Conservation (phyloP, 305 asterid genomes). For the Solanum chacoense region DNA sequence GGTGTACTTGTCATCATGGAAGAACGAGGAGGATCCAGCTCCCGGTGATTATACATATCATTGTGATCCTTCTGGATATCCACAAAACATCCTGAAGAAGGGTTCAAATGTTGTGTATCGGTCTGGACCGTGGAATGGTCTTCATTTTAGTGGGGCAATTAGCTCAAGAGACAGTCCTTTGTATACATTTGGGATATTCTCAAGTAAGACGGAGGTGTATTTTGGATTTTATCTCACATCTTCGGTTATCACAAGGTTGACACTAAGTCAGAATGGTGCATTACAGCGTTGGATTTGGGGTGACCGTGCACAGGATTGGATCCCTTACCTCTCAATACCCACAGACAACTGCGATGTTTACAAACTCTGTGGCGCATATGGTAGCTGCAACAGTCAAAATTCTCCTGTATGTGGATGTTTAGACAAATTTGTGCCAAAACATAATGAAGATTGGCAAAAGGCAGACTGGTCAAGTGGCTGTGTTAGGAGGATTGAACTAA, state of each 20-base stretch:
- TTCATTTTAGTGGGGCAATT: not conserved
- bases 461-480: constrained; percentile 14
- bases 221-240: not conserved
- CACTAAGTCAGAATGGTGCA: constrained; percentile 4
- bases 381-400: not conserved
- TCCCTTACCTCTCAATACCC: not conserved
- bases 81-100: not conserved
- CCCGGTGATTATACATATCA: constrained; percentile 12
- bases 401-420: constrained; percentile 15
- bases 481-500: not conserved
- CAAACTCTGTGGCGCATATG: constrained; percentile 8
- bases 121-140: constrained; percentile 13
- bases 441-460: constrained; percentile 1
- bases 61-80: not conserved
- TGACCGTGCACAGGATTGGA: constrained; percentile 7
- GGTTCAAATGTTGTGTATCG: not conserved
- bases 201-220: not conserved
- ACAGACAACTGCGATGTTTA: constrained; percentile 15
- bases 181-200: constrained; percentile 1
- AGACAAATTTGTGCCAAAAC: constrained; percentile 8
- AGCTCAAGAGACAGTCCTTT: not conserved
- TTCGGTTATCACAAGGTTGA: constrained; percentile 9
- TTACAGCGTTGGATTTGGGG: constrained; percentile 19
- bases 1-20: constrained; percentile 19
- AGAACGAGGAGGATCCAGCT: constrained; percentile 18